Percentiles rank a stretch among this genome's conserved stretches.
phyloP scores from a whole-genome alignment of 2,329 filamentous ascomycete genomes.

The Akanthomyces dipterigenus region DNA sequence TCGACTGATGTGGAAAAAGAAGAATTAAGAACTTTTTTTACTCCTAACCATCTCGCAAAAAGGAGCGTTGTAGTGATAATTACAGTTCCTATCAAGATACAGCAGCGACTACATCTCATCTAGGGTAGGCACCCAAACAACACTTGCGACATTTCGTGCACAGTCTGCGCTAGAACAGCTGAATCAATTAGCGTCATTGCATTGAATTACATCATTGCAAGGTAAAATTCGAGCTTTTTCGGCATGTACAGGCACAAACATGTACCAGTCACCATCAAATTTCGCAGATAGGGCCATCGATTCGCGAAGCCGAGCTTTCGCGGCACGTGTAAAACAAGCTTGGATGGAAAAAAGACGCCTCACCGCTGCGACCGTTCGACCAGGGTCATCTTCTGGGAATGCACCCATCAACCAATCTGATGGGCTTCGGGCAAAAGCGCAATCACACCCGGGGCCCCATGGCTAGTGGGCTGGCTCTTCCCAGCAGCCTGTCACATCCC shows the following conservation, averaged over 20 bases:
- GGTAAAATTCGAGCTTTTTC: background rate
- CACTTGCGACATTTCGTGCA: background rate
- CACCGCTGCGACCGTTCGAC: constrained; percentile 5
- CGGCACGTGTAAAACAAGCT: constrained; percentile 5
- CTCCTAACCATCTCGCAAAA: too few species aligned
- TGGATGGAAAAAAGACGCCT: constrained; percentile 8
- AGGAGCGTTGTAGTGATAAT: too few species aligned
- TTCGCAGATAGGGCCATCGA: background rate
- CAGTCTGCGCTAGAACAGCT: background rate
- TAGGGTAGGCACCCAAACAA: background rate
- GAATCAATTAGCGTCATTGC: background rate
- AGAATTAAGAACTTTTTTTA: too few species aligned
- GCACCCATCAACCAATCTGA: constrained; percentile 2
- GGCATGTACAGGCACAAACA: background rate
- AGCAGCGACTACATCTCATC: background rate
- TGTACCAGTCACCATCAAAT: background rate
- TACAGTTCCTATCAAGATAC: background rate
- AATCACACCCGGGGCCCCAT: background rate
- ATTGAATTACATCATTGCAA: background rate
- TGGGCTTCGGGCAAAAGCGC: constrained; percentile 5
- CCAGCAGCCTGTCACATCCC: constrained; percentile 6
- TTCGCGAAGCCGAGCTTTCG: background rate
- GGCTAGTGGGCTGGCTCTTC: background rate
- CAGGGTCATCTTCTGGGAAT: background rate
- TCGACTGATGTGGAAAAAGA: too few species aligned